Evolutionary conservation across 768 basidiomycete species (phyloP).

Genomic region (Piloderma croceum): DNA sequence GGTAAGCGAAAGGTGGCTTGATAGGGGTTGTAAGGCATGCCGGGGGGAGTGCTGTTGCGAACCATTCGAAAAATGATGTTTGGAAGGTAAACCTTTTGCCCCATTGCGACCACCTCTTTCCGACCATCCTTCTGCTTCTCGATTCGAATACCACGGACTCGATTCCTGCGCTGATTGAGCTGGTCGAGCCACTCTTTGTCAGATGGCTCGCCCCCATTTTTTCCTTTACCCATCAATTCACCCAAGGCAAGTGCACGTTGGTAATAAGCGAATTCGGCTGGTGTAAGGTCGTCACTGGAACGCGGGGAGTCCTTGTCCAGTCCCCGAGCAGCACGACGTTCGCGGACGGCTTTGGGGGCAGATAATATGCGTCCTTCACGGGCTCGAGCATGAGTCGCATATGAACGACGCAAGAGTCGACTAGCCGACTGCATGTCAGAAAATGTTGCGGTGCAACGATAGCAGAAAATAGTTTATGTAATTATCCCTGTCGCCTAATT

Average conservation of each 20-base stretch:
- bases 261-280: constrained; percentile 59
- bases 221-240: constrained; percentile 33
- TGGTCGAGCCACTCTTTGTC: constrained; percentile 53
- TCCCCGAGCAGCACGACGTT: constrained; percentile 45
- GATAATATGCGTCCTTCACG: constrained; percentile 68
- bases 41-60: constrained; percentile 71
- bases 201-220: constrained; percentile 28
- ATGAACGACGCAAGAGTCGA: constrained; percentile 34
- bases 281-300: constrained; percentile 55
- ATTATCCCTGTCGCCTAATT: no score
- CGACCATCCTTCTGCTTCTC: constrained; percentile 34
- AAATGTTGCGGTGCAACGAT: no score
- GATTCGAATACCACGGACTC: constrained; percentile 60
- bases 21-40: constrained; percentile 86
- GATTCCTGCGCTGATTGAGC: constrained; percentile 52
- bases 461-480: no score
- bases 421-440: constrained; percentile 31
- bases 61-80: constrained; percentile 81
- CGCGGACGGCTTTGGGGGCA: constrained; percentile 66
- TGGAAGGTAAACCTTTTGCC: constrained; percentile 83
- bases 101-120: constrained; percentile 53
- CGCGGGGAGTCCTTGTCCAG: constrained; percentile 37
- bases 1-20: constrained; percentile 92
- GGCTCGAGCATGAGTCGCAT: constrained; percentile 37
- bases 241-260: constrained; percentile 52